These are phyloP conservation scores for Paraconiothyrium sp. DNA, from an alignment of 2,329 filamentous ascomycete genomes.

Conservation along the genomic window DNA sequence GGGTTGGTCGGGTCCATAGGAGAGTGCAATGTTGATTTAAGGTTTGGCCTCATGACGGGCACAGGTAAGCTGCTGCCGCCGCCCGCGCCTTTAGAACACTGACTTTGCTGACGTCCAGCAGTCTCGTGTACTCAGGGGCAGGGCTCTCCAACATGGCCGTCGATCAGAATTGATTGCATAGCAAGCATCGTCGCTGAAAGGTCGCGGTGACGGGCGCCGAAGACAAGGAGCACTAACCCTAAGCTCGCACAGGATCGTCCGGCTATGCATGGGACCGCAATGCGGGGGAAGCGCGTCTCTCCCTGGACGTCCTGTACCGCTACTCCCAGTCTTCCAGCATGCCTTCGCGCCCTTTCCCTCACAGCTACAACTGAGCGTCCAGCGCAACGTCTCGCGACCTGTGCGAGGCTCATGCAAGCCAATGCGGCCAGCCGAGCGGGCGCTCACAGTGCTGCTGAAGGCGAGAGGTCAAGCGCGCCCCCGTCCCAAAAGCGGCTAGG, in stretches of 20 bases:
- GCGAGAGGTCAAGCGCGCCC: conserved; percentile 4
- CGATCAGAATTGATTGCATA: neutral
- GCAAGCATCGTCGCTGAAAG: neutral
- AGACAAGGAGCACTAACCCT: conserved; percentile 4
- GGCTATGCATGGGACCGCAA: conserved; percentile 2
- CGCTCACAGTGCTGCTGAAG: neutral
- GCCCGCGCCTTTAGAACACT: neutral
- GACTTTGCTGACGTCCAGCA: neutral
- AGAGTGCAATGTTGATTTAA: conserved; percentile 6
- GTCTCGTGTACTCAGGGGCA: neutral
- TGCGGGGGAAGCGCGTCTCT: conserved; percentile 4
- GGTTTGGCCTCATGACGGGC: neutral
- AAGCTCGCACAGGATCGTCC: conserved; percentile 6
- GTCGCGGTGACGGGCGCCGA: neutral
- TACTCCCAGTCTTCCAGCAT: too few species aligned
- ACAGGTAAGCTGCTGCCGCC: conserved; percentile 1
- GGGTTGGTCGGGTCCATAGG: neutral
- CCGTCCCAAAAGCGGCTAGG: neutral
- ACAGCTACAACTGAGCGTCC: too few species aligned
- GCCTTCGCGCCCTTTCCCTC: too few species aligned
- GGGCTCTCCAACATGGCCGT: neutral
- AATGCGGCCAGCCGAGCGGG: neutral
- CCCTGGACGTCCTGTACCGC: too few species aligned
- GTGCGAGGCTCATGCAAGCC: neutral
- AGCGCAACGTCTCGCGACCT: neutral